Evolutionary conservation across 345 rosid species (phyloP).

Genomic region (Fremontodendron californicum): DNA sequence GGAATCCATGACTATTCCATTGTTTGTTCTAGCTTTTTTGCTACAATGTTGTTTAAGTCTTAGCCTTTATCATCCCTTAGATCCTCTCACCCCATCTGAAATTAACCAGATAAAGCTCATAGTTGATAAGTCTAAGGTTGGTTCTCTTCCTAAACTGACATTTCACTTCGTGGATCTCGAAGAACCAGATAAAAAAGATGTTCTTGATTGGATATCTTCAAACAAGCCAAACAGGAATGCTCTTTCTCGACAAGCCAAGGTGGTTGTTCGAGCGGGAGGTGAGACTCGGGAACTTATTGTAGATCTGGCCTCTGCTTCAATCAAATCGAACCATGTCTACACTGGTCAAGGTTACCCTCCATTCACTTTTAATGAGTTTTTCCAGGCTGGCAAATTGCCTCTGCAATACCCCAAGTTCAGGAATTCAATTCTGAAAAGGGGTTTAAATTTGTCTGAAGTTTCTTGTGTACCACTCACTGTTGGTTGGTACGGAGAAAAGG

Average conservation of each 20-base stretch:
- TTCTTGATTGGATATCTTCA: conserved; percentile 48
- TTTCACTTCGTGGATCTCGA: conserved; percentile 65
- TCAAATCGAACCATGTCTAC: conserved; percentile 36
- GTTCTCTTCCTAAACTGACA: conserved; percentile 41
- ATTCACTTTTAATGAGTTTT: conserved; percentile 49
- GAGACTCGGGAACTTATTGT: conserved; percentile 50
- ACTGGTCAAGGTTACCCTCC: conserved; percentile 60
- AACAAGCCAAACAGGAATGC: conserved; percentile 6
- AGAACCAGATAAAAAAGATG: conserved; percentile 63
- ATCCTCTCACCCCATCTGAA: conserved; percentile 56
- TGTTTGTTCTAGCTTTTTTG: conserved; percentile 29
- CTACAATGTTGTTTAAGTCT: conserved; percentile 24
- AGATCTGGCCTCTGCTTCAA: conserved; percentile 34
- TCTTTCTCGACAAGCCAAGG: conserved; percentile 49
- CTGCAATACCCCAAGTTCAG: conserved; percentile 39
- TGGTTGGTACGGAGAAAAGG: conserved; percentile 70
- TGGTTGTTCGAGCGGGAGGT: conserved; percentile 46
- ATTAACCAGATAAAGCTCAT: conserved; percentile 45
- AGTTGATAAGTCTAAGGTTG: conserved; percentile 36
- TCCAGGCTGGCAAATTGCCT: conserved; percentile 47
- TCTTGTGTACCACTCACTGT: conserved; percentile 64
- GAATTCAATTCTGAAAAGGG: conserved; percentile 38
- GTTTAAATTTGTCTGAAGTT: conserved; percentile 55
- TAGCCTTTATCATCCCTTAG: conserved; percentile 57
- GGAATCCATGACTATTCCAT: conserved; percentile 32